A percentile compares a stretch with the other conserved stretches of the same genome.
Conservation (phyloP, 2,329 filamentous ascomycete species). For the Rhynchosporium agropyri region DNA sequence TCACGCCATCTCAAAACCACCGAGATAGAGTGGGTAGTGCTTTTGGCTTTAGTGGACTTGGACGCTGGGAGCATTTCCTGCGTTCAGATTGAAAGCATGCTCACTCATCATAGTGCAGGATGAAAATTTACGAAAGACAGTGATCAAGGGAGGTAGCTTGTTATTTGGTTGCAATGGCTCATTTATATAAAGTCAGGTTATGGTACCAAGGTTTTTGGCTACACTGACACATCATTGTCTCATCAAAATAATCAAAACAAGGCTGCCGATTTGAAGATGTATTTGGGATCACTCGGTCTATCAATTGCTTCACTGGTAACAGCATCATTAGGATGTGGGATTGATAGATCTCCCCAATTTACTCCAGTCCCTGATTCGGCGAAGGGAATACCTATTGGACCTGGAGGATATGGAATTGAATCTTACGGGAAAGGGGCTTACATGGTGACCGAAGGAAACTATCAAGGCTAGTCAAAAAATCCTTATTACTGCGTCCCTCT, state of each 20-base stretch:
- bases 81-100: background rate
- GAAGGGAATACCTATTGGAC: conserved; percentile 11
- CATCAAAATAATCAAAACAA: background rate
- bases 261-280: background rate
- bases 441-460: conserved; percentile 37
- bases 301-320: background rate
- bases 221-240: background rate
- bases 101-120: background rate
- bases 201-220: background rate
- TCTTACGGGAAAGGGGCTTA: conserved; percentile 35
- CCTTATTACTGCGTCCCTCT: background rate
- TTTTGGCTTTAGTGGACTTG: background rate
- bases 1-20: background rate
- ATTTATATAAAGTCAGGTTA: too few species aligned
- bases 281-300: background rate
- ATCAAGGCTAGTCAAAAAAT: conserved; percentile 25
- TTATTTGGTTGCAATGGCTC: too few species aligned
- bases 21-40: background rate
- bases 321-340: conserved; percentile 10
- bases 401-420: conserved; percentile 30
- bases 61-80: conserved; percentile 5
- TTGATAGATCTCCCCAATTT: conserved; percentile 21
- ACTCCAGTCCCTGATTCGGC: conserved; percentile 19
- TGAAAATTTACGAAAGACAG: background rate
- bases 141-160: background rate